Percentiles rank a stretch among this genome's conserved stretches.
These are phyloP conservation scores for Atractiella rhizophila DNA, from an alignment of 768 basidiomycete genomes.

Conservation along the genomic window DNA sequence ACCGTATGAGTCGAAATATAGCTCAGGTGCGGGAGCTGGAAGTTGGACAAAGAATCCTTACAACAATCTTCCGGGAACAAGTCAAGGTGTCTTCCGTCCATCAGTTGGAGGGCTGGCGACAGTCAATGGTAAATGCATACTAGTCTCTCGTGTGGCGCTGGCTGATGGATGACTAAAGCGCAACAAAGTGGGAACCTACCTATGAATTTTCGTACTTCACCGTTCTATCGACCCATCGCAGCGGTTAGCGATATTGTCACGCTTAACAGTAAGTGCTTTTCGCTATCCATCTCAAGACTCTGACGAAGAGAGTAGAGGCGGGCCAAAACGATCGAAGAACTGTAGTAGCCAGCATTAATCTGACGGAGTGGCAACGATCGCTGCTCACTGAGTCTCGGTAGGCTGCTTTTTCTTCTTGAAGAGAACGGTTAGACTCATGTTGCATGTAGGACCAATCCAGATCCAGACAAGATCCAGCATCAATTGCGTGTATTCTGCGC, in stretches of 20 bases:
- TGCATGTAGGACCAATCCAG: slow-evolving; percentile 1
- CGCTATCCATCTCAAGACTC: neutral
- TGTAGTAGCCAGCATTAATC: slow-evolving; percentile 35
- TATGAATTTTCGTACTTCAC: slow-evolving; percentile 13
- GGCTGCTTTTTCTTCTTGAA: slow-evolving; percentile 9
- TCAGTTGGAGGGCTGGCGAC: no score
- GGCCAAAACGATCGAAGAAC: slow-evolving; percentile 45
- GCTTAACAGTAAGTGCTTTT: neutral
- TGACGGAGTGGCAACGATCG: slow-evolving; percentile 37
- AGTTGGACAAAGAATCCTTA: no score
- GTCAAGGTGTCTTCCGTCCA: no score
- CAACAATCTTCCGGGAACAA: no score
- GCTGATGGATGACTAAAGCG: no score
- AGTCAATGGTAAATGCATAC: no score
- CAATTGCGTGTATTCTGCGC: slow-evolving; percentile 76
- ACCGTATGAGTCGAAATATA: no score
- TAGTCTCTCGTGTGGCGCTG: no score
- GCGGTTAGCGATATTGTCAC: slow-evolving; percentile 1
- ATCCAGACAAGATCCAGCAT: slow-evolving; percentile 32
- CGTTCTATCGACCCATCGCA: slow-evolving; percentile 15
- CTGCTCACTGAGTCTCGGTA: slow-evolving; percentile 38
- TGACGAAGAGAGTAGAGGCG: slow-evolving; percentile 39
- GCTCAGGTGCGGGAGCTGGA: no score
- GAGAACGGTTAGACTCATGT: neutral
- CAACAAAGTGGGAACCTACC: no score